A percentile compares a stretch with the other conserved stretches of the same genome.
These are phyloP conservation scores for Triangularia verruculosa DNA, from an alignment of 2,329 filamentous ascomycete species.

Conservation along the genomic window DNA sequence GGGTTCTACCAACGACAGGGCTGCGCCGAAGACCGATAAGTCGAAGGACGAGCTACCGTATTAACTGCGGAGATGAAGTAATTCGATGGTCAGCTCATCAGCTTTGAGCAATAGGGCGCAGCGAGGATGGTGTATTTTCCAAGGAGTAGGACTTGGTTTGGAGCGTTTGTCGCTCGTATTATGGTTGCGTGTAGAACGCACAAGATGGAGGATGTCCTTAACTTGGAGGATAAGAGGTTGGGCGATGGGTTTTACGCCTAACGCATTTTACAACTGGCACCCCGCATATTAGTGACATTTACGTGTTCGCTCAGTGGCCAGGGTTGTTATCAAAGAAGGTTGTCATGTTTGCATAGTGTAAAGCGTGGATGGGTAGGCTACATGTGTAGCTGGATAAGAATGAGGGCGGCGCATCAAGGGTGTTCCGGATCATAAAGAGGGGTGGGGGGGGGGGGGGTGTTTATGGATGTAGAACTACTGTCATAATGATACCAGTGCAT, in stretches of 20 bases:
- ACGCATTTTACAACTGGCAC: not conserved
- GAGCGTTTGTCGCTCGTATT: too few species aligned
- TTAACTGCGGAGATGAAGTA: not conserved
- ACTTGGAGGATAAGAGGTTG: not conserved
- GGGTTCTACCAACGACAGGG: not conserved
- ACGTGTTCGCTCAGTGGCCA: not conserved
- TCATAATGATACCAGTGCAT: not conserved
- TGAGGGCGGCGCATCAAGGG: not conserved
- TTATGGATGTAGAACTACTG: not conserved
- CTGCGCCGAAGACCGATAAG: not conserved
- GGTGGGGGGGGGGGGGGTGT: not conserved
- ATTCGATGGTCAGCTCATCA: not conserved
- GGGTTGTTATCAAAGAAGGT: not conserved
- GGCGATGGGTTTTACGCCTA: not conserved
- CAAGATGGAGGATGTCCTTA: not conserved
- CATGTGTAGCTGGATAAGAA: not conserved
- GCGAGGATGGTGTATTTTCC: too few species aligned
- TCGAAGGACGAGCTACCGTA: not conserved
- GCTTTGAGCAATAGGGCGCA: not conserved
- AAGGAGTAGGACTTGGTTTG: too few species aligned
- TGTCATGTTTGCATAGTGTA: not conserved
- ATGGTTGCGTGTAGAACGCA: not conserved
- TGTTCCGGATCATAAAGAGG: not conserved
- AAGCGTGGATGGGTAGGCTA: not conserved
- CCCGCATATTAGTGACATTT: too few species aligned